phyloP scores from a whole-genome alignment of 2,329 filamentous ascomycete genomes.

The Ascosphaera aggregata region DNA sequence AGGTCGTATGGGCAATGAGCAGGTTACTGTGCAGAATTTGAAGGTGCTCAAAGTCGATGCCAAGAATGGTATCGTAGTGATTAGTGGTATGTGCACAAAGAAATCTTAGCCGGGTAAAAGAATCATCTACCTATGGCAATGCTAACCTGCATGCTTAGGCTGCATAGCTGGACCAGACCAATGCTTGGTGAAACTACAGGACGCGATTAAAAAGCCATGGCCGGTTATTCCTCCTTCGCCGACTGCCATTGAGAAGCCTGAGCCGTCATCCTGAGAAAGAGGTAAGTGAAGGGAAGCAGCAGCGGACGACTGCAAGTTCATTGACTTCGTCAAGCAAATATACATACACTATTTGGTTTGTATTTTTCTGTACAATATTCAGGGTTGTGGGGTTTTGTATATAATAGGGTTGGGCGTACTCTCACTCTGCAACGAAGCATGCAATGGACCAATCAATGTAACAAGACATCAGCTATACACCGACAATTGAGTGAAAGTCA shows the following conservation, averaged over 20 bases:
- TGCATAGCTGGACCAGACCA: slow-evolving; percentile 75
- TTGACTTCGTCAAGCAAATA: too few relatives aligned
- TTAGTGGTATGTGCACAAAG: slow-evolving; percentile 38
- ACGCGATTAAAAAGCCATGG: slow-evolving; percentile 74
- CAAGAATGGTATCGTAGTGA: slow-evolving; percentile 65
- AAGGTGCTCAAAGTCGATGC: slow-evolving; percentile 72
- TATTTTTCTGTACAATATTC: too few relatives aligned
- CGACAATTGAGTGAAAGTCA: too few relatives aligned
- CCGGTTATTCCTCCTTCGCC: slow-evolving; percentile 22
- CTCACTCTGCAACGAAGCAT: too few relatives aligned
- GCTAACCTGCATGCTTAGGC: slow-evolving; percentile 17
- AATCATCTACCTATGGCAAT: slow-evolving; percentile 2
- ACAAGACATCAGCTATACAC: too few relatives aligned
- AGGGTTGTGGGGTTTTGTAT: too few relatives aligned
- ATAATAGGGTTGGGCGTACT: too few relatives aligned
- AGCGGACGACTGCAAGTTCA: too few relatives aligned
- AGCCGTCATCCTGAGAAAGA: neutral
- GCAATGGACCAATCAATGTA: too few relatives aligned
- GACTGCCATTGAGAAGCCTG: neutral
- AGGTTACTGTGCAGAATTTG: slow-evolving; percentile 76
- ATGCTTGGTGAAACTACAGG: slow-evolving; percentile 61
- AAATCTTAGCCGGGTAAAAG: neutral
- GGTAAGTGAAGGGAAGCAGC: neutral
- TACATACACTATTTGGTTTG: too few relatives aligned
- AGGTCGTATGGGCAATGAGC: slow-evolving; percentile 78